A percentile compares a stretch with the other conserved stretches of the same genome.
phyloP scores from a whole-genome alignment of 495 filamentous ascomycete genomes.

The Penicillium psychrofluorescens region DNA sequence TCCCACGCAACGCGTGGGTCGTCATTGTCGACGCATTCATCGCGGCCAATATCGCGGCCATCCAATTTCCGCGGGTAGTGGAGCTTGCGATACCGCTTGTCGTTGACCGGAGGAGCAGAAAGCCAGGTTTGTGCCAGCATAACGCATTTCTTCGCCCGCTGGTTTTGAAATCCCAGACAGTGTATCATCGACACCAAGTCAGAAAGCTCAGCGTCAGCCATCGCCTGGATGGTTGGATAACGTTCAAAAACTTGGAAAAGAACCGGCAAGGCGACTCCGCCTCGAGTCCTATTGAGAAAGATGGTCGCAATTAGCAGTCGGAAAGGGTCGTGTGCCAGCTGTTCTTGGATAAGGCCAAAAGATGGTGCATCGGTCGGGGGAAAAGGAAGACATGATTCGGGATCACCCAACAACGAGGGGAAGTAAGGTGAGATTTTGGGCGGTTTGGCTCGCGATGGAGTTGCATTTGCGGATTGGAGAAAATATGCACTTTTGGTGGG shows the following conservation, averaged over 20 bases:
- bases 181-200: conserved; percentile 59
- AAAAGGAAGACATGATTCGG: conserved; percentile 60
- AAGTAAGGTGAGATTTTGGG: conserved; percentile 44
- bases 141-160: conserved; percentile 54
- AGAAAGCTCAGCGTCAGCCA: conserved; percentile 50
- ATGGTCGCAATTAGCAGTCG: conserved; percentile 67
- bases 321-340: conserved; percentile 63
- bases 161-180: conserved; percentile 68
- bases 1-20: conserved; percentile 61
- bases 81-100: conserved; percentile 54
- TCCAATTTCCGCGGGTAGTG: conserved; percentile 58
- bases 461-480: conserved; percentile 1
- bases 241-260: conserved; percentile 58
- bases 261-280: conserved; percentile 66
- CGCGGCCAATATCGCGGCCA: conserved; percentile 44
- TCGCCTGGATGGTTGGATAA: conserved; percentile 59
- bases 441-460: conserved; percentile 12
- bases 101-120: conserved; percentile 49
- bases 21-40: conserved; percentile 40
- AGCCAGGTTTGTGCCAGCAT: conserved; percentile 67
- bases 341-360: conserved; percentile 83
- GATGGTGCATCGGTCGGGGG: conserved; percentile 52
- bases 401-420: conserved; percentile 30
- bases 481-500: neutral
- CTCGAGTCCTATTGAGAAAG: conserved; percentile 77